phyloP scores from a whole-genome alignment of 163 green algal genomes.

The Chlamydomonas reinhardtii region DNA sequence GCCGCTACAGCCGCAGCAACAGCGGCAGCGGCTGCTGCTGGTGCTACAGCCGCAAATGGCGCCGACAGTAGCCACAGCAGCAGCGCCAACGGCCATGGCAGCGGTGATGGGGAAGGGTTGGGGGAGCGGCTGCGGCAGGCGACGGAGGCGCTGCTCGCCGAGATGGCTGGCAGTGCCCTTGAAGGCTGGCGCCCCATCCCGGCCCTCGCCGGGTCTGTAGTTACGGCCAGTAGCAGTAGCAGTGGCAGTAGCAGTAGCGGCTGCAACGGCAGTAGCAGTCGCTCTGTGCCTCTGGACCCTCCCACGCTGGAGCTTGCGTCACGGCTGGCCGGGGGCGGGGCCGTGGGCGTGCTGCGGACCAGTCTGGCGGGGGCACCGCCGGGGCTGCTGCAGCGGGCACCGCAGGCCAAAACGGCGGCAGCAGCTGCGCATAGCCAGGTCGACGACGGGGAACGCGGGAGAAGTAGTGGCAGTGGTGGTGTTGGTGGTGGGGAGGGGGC shows the following conservation, averaged over 20 bases:
- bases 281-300: no score
- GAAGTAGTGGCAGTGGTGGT: no score
- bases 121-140: neutral
- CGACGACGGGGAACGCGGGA: no score
- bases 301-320: no score
- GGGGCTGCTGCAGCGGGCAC: neutral
- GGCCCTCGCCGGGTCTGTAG: no score
- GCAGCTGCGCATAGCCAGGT: no score
- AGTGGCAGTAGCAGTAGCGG: neutral
- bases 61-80: no score
- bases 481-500: no score
- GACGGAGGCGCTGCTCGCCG: neutral
- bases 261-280: neutral
- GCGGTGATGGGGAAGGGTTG: neutral
- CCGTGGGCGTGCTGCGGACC: conserved; percentile 11
- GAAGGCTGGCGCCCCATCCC: no score
- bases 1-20: neutral
- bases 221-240: neutral
- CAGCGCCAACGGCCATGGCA: neutral
- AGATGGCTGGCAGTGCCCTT: neutral
- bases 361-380: neutral
- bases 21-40: neutral
- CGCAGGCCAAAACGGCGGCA: no score
- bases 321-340: no score
- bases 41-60: no score